Percentiles rank a stretch among this genome's conserved stretches.
Evolutionary conservation across 257 asterid genomes (phyloP).

Genomic region (Ballota nigra): DNA sequence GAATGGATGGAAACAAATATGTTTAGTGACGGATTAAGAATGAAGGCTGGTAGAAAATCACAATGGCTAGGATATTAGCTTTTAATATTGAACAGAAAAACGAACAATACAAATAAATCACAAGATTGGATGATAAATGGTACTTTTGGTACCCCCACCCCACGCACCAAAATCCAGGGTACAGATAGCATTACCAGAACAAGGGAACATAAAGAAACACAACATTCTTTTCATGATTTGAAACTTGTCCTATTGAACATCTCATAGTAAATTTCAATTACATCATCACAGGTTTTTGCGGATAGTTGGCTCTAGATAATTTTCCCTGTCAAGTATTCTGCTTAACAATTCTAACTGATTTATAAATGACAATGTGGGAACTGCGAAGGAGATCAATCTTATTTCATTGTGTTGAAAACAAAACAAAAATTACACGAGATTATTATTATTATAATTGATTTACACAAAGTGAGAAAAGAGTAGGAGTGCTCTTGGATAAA

Average conservation of each 20-base stretch:
- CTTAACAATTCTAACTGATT: not conserved
- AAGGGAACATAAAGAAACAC: not conserved
- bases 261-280: not conserved
- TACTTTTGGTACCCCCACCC: too few species aligned
- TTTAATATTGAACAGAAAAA: not conserved
- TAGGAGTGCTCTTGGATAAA: not conserved
- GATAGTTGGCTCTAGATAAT: not conserved
- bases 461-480: not conserved
- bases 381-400: not conserved
- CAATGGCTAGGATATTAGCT: too few species aligned
- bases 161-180: not conserved
- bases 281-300: not conserved
- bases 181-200: not conserved
- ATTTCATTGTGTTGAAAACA: not conserved
- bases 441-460: not conserved
- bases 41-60: not conserved
- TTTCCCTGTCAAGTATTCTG: not conserved
- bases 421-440: not conserved
- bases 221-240: not conserved
- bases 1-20: not conserved
- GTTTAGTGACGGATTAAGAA: not conserved
- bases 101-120: not conserved
- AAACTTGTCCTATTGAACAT: not conserved
- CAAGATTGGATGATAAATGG: not conserved
- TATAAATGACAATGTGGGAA: not conserved